Evolutionary conservation across 768 basidiomycete genomes (phyloP).

Genomic region (Lactifluus piperatus): DNA sequence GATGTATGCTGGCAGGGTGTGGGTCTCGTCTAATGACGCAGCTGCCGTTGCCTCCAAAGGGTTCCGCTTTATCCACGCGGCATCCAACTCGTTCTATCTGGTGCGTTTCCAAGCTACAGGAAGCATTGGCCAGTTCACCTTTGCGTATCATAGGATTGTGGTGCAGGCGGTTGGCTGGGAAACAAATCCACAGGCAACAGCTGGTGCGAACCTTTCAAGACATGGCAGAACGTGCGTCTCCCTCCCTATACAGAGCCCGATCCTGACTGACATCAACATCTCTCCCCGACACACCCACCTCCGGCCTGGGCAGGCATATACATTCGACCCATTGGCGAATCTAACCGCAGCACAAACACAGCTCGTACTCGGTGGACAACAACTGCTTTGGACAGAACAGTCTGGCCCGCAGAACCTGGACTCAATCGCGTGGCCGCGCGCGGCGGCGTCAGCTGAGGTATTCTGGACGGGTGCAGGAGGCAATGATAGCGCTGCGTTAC

Average conservation of each 20-base stretch:
- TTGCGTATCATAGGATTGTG: conserved; percentile 29
- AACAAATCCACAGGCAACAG: conserved; percentile 38
- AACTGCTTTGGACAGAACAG: conserved; percentile 70
- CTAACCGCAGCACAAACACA: too few relatives aligned
- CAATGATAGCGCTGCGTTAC: conserved; percentile 37
- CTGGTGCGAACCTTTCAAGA: conserved; percentile 77
- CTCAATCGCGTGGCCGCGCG: conserved; percentile 62
- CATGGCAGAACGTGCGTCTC: conserved; percentile 72
- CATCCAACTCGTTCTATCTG: conserved; percentile 75
- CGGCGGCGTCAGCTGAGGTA: conserved; percentile 62
- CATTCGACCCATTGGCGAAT: too few relatives aligned
- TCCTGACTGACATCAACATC: too few relatives aligned
- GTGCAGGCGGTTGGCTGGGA: conserved; percentile 78
- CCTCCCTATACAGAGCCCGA: too few relatives aligned
- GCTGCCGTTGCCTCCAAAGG: conserved; percentile 56
- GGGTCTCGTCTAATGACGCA: too few relatives aligned
- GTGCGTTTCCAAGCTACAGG: conserved; percentile 24
- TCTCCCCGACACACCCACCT: too few relatives aligned
- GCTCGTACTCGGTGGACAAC: conserved; percentile 69
- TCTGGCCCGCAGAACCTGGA: conserved; percentile 62
- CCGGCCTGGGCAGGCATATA: too few relatives aligned
- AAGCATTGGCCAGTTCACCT: background rate
- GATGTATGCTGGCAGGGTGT: conserved; percentile 39
- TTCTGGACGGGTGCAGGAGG: conserved; percentile 57
- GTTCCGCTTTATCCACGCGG: conserved; percentile 54